Conservation (phyloP, 1,284 basidiomycete genomes). For the Ganoderma sp. region DNA sequence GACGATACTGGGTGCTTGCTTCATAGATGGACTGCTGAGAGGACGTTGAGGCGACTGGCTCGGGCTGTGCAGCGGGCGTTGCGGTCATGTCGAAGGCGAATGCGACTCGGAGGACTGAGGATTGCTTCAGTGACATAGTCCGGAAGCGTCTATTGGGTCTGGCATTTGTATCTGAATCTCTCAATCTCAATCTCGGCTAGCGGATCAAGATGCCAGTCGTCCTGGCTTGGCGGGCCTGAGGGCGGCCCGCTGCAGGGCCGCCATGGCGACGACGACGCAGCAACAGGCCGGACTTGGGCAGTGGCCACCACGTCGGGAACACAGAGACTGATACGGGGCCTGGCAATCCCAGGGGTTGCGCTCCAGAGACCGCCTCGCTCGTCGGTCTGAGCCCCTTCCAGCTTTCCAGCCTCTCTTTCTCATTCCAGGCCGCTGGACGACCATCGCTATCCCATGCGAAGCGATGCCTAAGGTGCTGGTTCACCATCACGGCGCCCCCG, state of each 20-base stretch:
- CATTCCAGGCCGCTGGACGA: constrained; percentile 27
- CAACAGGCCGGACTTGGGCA: neutral
- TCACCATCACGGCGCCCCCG: constrained; percentile 29
- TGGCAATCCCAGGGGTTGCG: constrained; percentile 16
- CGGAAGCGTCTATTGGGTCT: too few relatives aligned
- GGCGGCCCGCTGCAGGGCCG: constrained; percentile 1
- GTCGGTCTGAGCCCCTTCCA: constrained; percentile 14
- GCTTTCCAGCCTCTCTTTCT: constrained; percentile 16
- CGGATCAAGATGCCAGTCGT: neutral
- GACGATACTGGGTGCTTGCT: constrained; percentile 83
- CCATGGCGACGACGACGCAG: constrained; percentile 4
- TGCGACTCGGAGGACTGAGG: neutral
- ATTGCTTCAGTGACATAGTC: too few relatives aligned
- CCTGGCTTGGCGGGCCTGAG: neutral
- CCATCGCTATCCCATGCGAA: constrained; percentile 28
- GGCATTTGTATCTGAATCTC: neutral
- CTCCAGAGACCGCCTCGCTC: constrained; percentile 8
- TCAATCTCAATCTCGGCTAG: neutral
- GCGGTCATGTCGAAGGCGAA: constrained; percentile 25
- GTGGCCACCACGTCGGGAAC: constrained; percentile 5
- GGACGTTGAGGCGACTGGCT: constrained; percentile 22
- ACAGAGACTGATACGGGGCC: constrained; percentile 1
- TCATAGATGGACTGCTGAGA: constrained; percentile 63
- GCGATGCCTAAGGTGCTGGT: constrained; percentile 33
- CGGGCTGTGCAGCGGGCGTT: constrained; percentile 14